phyloP scores from a whole-genome alignment of 208 protist species.

The Leptomonas pyrrhocoris region DNA sequence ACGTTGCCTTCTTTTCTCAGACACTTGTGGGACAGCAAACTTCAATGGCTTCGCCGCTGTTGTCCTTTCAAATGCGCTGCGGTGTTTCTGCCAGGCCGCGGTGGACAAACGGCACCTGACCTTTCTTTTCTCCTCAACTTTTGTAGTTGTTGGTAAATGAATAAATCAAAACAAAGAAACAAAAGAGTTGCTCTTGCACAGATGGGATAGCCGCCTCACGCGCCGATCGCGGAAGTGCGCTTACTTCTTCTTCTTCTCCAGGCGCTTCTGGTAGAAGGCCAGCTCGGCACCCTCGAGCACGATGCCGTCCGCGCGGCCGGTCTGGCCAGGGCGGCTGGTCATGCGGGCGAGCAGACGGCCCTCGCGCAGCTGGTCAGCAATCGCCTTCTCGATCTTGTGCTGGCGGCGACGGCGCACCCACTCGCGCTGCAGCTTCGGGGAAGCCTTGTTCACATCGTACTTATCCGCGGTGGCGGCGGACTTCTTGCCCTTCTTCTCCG shows the following conservation, averaged over 20 bases:
- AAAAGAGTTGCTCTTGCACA: background rate
- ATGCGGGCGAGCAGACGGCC: slow-evolving; percentile 95
- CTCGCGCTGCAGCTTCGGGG: slow-evolving; percentile 72
- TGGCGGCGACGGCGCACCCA: slow-evolving; percentile 66
- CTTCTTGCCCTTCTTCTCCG: slow-evolving; percentile 70
- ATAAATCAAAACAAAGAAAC: slow-evolving; percentile 6
- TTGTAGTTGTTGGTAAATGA: background rate
- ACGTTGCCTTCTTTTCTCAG: no score
- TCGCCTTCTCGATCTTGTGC: slow-evolving; percentile 86
- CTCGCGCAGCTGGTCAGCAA: slow-evolving; percentile 94
- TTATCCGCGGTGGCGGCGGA: slow-evolving; percentile 56
- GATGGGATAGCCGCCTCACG: background rate
- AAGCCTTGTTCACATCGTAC: slow-evolving; percentile 82
- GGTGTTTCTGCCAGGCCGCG: no score
- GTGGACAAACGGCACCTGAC: no score
- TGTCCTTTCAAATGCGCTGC: no score
- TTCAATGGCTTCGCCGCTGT: no score
- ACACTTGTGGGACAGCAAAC: no score
- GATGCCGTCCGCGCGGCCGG: slow-evolving; percentile 97
- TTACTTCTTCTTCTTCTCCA: slow-evolving; percentile 98
- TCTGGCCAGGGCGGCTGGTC: slow-evolving; percentile 98
- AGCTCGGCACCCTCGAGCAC: slow-evolving; percentile 99
- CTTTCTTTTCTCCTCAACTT: no score
- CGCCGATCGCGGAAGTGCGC: background rate
- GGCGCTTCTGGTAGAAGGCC: slow-evolving; percentile 99